These are phyloP conservation scores for Podosphaera fusca DNA, from an alignment of 2,329 filamentous ascomycete genomes.

Conservation along the genomic window DNA sequence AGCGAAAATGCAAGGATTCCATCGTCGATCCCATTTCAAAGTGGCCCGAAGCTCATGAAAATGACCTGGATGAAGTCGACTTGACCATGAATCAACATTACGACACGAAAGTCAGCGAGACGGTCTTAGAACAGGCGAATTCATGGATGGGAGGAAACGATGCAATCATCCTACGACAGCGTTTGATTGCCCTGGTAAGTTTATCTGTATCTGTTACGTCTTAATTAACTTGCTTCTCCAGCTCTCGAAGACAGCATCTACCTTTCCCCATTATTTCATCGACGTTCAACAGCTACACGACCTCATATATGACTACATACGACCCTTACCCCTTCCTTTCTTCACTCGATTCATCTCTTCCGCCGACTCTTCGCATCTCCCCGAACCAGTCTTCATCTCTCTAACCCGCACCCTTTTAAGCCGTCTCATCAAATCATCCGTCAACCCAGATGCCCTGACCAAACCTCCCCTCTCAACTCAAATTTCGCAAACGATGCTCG, in stretches of 20 bases:
- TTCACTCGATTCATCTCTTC: slow-evolving; percentile 22
- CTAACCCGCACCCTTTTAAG: slow-evolving; percentile 29
- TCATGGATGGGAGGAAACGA: slow-evolving; percentile 13
- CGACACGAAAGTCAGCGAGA: neutral
- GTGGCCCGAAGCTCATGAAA: slow-evolving; percentile 15
- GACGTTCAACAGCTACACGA: slow-evolving; percentile 24
- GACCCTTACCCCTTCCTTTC: slow-evolving; percentile 12
- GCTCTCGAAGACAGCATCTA: slow-evolving; percentile 15
- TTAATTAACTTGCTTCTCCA: slow-evolving; percentile 3
- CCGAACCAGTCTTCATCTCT: slow-evolving; percentile 19
- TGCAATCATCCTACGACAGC: slow-evolving; percentile 12
- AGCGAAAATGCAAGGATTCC: slow-evolving; percentile 23
- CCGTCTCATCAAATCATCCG: slow-evolving; percentile 19
- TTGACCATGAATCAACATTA: neutral
- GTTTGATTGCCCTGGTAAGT: slow-evolving; percentile 13
- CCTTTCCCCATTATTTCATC: slow-evolving; percentile 24
- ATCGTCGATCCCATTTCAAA: neutral
- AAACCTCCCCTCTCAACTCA: slow-evolving; percentile 12
- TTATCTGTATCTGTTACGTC: neutral
- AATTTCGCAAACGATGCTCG: slow-evolving; percentile 26
- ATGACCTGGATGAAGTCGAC: neutral
- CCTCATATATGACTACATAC: slow-evolving; percentile 22
- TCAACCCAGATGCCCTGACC: slow-evolving; percentile 16
- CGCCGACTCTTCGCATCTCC: slow-evolving; percentile 17
- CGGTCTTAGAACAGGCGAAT: neutral